Base-by-base conservation (phyloP, 352 stramenopile genomes). In the Phytophthora macrochlamydospora region DNA sequence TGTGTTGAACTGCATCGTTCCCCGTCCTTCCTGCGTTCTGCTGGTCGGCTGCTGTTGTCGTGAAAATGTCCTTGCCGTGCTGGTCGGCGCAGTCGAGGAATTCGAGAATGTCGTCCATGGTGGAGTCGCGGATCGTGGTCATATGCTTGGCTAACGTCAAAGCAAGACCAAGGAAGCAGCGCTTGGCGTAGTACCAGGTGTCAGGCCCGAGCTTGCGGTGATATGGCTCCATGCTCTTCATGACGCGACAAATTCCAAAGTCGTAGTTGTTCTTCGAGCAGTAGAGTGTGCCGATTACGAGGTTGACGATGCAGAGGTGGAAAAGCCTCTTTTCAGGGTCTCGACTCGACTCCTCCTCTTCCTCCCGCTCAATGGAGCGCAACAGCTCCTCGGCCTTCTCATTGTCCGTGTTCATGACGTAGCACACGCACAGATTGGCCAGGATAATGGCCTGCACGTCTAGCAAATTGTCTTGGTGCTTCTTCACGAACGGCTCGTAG, bases 261-360 rank as follows among this genome's bases (percentile, higher is more conserved):
- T 98, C 96, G 70, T 97, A 99, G 78, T 99, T 99, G 64, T 96
- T 94, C 72, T 98, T 99, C 65, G 95, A 96, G 80, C 96, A 99
- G 75, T 99, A 99, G 29, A 99, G 83, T 56, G 95, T 99, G 40
- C 96, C 97, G 62, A 99, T 99, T 35, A 98, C 95, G 11, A 99
- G 85, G 70, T 99, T 99, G 51, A 99, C 93, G 55, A 99, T 99
- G 72, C 96, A 99, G n/a, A 98, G 79, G 67, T 99, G 96, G 69
- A 97, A 94, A 49, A 92, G 81, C 32, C 91, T 78, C 65, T 98
- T 96, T 33, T 98, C 87, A 1, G 93, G 91, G 30, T 98, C 90
- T 28, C 87, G 87, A 48, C 75, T 86, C 18, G 85, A 88, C 53
- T 97, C 82, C 30, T 95, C 80, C 52, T 98, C 90, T 62, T 99